Percentiles rank a stretch among this genome's conserved stretches.
These are phyloP conservation scores for Lenwebbia sp. DNA, from an alignment of 345 rosid genomes.

Conservation along the genomic window DNA sequence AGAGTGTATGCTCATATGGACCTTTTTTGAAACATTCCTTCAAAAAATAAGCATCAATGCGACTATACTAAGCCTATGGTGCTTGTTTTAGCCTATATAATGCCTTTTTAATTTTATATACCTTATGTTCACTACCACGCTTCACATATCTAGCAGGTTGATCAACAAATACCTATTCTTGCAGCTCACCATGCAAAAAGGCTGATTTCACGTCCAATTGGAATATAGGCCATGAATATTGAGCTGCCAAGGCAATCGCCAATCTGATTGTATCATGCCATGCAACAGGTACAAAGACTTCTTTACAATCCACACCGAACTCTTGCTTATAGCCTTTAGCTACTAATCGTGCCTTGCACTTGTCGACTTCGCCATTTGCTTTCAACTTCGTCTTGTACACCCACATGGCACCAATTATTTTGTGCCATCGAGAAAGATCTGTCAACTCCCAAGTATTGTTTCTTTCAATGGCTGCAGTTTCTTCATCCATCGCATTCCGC, in stretches of 20 bases:
- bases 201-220: neutral
- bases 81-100: neutral
- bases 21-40: too few species aligned
- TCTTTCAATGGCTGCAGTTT: too few species aligned
- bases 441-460: too few species aligned
- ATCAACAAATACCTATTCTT: neutral
- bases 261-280: neutral
- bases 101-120: neutral
- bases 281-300: neutral
- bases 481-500: too few species aligned
- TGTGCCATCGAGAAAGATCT: neutral
- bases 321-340: neutral
- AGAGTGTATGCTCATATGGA: too few species aligned
- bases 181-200: neutral
- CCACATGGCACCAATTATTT: neutral
- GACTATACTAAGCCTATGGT: neutral
- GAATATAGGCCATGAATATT: too few species aligned
- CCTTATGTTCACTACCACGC: neutral
- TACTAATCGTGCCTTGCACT: neutral
- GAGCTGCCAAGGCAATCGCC: neutral
- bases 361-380: neutral
- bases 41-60: neutral
- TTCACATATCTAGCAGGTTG: neutral
- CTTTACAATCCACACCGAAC: neutral
- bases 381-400: neutral